Evolutionary conservation across 192 early-diverging fungal genomes (phyloP).

Genomic region (Linnemannia zychae): DNA sequence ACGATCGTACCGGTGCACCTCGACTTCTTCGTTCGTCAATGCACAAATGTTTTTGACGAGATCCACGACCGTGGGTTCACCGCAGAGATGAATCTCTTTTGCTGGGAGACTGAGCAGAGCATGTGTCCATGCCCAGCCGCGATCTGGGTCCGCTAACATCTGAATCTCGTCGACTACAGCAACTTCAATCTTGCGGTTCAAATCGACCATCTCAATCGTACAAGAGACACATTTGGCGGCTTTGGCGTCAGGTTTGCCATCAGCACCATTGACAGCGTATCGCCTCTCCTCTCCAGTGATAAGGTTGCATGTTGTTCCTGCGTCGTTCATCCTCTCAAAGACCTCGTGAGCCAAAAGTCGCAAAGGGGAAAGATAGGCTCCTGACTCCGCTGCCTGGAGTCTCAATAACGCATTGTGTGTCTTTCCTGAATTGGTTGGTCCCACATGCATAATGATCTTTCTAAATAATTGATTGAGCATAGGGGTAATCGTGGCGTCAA

Average conservation of each 20-base stretch:
- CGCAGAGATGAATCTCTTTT: slow-evolving; percentile 91
- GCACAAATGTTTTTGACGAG: slow-evolving; percentile 82
- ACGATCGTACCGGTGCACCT: slow-evolving; percentile 83
- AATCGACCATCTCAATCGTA: slow-evolving; percentile 93
- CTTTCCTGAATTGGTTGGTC: slow-evolving; percentile 98
- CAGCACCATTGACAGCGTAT: slow-evolving; percentile 51
- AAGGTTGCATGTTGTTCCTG: slow-evolving; percentile 85
- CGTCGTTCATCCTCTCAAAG: slow-evolving; percentile 83
- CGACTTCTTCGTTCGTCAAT: slow-evolving; percentile 82
- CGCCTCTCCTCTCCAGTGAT: slow-evolving; percentile 93
- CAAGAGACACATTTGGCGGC: slow-evolving; percentile 71
- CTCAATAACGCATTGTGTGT: slow-evolving; percentile 89
- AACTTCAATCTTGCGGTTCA: slow-evolving; percentile 72
- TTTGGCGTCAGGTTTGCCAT: slow-evolving; percentile 39
- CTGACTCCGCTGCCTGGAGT: slow-evolving; percentile 70
- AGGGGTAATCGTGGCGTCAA: neutral
- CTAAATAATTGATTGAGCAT: slow-evolving; percentile 41
- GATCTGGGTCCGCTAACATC: slow-evolving; percentile 86
- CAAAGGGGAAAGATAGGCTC: slow-evolving; percentile 92
- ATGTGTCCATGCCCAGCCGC: slow-evolving; percentile 97
- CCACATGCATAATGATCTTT: slow-evolving; percentile 93
- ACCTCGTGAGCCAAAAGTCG: slow-evolving; percentile 95
- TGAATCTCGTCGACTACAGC: slow-evolving; percentile 99
- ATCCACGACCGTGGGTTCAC: slow-evolving; percentile 88
- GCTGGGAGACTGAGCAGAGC: slow-evolving; percentile 74